A percentile compares a stretch with the other conserved stretches of the same genome.
These are phyloP conservation scores for Syzygium aromaticum DNA, from an alignment of 345 rosid genomes.

Conservation along the genomic window DNA sequence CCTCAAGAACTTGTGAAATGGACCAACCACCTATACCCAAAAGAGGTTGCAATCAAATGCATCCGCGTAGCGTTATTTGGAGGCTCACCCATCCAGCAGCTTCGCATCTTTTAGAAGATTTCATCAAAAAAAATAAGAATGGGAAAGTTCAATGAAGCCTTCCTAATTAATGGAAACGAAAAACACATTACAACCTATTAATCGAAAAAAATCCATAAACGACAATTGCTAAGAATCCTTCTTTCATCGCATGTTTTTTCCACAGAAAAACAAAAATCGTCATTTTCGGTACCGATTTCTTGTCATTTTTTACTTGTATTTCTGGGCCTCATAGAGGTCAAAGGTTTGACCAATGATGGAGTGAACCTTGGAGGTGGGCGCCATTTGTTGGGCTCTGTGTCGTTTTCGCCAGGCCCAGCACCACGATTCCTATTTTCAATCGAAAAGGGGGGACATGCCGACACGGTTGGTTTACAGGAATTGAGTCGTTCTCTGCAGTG, in stretches of 20 bases:
- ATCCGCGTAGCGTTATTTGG: not conserved
- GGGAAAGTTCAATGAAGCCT: not conserved
- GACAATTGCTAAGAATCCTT: too few species aligned
- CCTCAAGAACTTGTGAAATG: not conserved
- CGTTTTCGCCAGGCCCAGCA: not conserved
- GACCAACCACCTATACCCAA: not conserved
- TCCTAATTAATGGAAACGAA: too few species aligned
- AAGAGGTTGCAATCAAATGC: not conserved
- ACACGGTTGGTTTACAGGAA: rapidly evolving
- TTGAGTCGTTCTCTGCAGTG: not conserved
- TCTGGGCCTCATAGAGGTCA: not conserved
- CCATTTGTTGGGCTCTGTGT: not conserved
- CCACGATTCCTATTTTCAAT: not conserved
- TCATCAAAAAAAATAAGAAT: not conserved
- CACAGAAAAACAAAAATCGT: too few species aligned
- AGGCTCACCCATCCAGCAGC: not conserved
- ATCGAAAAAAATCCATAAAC: too few species aligned
- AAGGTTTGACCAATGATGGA: not conserved
- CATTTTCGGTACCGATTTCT: too few species aligned
- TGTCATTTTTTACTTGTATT: too few species aligned
- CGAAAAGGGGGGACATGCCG: not conserved
- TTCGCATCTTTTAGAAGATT: not conserved
- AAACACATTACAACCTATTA: too few species aligned
- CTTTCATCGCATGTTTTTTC: too few species aligned
- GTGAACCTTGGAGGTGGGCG: not conserved